phyloP scores from a whole-genome alignment of 257 asterid species.

The Knoxia roxburghii region DNA sequence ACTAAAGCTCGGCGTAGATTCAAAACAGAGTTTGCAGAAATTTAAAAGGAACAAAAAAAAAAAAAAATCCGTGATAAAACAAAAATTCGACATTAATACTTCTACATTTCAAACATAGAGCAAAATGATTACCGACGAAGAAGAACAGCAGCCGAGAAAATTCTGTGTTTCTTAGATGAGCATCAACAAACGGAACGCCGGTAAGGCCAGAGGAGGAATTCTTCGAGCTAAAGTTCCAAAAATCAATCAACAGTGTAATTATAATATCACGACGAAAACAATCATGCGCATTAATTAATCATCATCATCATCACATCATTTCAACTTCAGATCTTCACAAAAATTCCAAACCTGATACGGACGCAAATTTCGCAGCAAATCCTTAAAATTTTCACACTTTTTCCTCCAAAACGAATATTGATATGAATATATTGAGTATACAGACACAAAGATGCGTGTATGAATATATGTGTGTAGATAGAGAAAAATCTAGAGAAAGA shows the following conservation, averaged over 20 bases:
- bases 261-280: not conserved
- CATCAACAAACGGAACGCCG: slow-evolving; percentile 19
- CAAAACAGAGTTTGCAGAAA: not conserved
- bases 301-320: not conserved
- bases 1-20: not conserved
- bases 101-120: not conserved
- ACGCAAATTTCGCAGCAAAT: not conserved
- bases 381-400: not conserved
- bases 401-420: not conserved
- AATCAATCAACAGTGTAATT: not conserved
- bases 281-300: not conserved
- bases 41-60: too few relatives aligned
- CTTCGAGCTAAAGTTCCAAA: not conserved
- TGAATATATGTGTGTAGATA: not conserved
- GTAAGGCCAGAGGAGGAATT: not conserved
- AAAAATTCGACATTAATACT: not conserved
- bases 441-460: not conserved
- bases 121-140: slow-evolving; percentile 1
- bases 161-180: slow-evolving; percentile 5
- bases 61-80: not conserved
- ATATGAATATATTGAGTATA: too few relatives aligned
- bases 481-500: not conserved
- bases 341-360: not conserved
- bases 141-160: not conserved
- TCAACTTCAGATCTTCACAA: not conserved